Evolutionary conservation across 768 basidiomycete genomes (phyloP), one percentile per base, ranked within the genome.

Genomic region (Naganishia randhawae): DNA sequence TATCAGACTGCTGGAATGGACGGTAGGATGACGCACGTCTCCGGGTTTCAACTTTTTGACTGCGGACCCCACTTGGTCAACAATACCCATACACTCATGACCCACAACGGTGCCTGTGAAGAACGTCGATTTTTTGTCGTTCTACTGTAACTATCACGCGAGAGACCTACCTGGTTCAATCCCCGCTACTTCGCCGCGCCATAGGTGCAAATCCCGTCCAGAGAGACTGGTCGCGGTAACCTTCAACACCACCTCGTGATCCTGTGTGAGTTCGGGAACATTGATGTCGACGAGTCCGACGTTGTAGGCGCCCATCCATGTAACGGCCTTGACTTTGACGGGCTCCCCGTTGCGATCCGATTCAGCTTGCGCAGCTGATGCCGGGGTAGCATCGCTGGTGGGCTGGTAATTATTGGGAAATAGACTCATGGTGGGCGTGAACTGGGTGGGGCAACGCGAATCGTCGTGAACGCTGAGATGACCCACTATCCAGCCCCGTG

Each of bases 141-240:
- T 50, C n/a, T 9, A 9, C 19, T 19, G 25, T 52, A 17, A 2
- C 5, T 19, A 32, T 19, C 29, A 52, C 2, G 5, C 27, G 13
- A 8, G 29, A 6, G 13, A 22, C 45, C 25, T 48, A 48, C 45
- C 45, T 1, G 45, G n/a, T 48, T 17, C 6, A 11, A 48, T 48
- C 25, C 45, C 45, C 45, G 45, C n/a, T 48, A 22, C 19, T 48
- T 88, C 88, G 0, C 87, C 86, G 70, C 88, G 85, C 70, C 80
- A 78, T 68, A 77, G 54, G 61, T 77, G 78, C 54, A 80, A 33
- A 68, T 81, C 81, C 33, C 85, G 86, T 8, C 89, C 86, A 71
- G 87, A 89, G 52, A 89, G 85, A 19, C 88, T 91, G 0, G 86
- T 86, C 0, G 88, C 89, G 29, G 89, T 90, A 3, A 90, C 85